These are phyloP conservation scores for Didymella glomerata DNA, from an alignment of 2,329 filamentous ascomycete genomes.

Conservation along the genomic window DNA sequence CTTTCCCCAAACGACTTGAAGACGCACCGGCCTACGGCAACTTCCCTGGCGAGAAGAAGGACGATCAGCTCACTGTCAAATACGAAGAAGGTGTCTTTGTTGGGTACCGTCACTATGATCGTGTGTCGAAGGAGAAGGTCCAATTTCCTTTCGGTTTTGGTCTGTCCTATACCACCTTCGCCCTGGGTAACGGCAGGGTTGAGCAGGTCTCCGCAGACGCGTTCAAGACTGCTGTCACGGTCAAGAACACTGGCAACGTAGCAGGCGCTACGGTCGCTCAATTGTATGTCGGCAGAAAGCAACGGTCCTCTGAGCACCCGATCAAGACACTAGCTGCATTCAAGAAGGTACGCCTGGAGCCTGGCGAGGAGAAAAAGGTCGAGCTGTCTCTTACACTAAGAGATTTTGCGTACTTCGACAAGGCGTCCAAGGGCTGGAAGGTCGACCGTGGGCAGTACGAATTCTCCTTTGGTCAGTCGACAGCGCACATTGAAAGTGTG, in stretches of 20 bases:
- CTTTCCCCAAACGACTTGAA: slow-evolving; percentile 50
- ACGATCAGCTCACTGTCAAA: slow-evolving; percentile 67
- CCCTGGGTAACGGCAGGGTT: slow-evolving; percentile 64
- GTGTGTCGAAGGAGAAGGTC: slow-evolving; percentile 65
- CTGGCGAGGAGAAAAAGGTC: slow-evolving; percentile 65
- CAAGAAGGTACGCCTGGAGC: slow-evolving; percentile 67
- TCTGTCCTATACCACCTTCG: slow-evolving; percentile 50
- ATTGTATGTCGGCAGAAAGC: slow-evolving; percentile 65
- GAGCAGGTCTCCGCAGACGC: slow-evolving; percentile 63
- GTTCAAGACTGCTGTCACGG: slow-evolving; percentile 48
- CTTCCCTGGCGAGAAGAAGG: slow-evolving; percentile 54
- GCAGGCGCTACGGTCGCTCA: slow-evolving; percentile 63
- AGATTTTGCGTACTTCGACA: slow-evolving; percentile 48
- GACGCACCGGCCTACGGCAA: slow-evolving; percentile 49
- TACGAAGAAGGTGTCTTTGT: slow-evolving; percentile 64
- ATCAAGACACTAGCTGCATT: slow-evolving; percentile 75
- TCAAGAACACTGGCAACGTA: slow-evolving; percentile 62
- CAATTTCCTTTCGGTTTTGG: slow-evolving; percentile 53
- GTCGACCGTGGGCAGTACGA: slow-evolving; percentile 44
- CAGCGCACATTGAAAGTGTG: slow-evolving; percentile 36
- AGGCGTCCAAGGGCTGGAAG: slow-evolving; percentile 37
- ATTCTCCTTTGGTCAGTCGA: slow-evolving; percentile 46
- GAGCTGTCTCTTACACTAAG: slow-evolving; percentile 53
- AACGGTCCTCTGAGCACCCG: slow-evolving; percentile 56
- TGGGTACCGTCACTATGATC: slow-evolving; percentile 66